phyloP scores from a whole-genome alignment of 2,329 filamentous ascomycete genomes.

The Aspergillus flavus region DNA sequence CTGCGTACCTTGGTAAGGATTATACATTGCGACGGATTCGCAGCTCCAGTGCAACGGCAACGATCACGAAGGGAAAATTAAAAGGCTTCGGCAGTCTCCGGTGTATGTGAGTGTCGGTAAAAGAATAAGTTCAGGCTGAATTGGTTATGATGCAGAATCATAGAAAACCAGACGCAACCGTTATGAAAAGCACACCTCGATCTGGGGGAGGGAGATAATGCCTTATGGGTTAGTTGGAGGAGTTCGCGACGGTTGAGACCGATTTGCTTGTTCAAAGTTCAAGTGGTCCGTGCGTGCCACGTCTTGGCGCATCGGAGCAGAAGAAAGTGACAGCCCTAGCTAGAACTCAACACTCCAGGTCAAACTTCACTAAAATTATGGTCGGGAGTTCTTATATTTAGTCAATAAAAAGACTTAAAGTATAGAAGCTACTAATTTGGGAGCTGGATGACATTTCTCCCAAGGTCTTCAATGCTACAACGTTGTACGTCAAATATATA shows the following conservation, averaged over 20 bases:
- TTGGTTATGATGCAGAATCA: not conserved
- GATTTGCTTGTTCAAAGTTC: constrained; percentile 18
- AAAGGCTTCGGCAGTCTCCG: not conserved
- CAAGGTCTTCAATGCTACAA: not conserved
- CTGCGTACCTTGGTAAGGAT: constrained; percentile 46
- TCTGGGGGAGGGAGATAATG: not conserved
- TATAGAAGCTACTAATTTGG: not conserved
- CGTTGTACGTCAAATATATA: not conserved
- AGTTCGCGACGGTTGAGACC: constrained; percentile 11
- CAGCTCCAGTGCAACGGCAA: constrained; percentile 12
- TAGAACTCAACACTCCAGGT: not conserved
- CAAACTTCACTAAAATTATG: not conserved
- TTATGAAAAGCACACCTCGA: not conserved
- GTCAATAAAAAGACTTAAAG: not conserved
- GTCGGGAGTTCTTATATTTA: not conserved
- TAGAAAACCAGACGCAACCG: not conserved
- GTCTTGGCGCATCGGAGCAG: not conserved
- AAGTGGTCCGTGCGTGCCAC: constrained; percentile 20
- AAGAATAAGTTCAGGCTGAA: not conserved
- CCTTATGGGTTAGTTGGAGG: constrained; percentile 4
- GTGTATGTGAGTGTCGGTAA: not conserved
- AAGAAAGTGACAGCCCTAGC: not conserved
- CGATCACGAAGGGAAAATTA: not conserved
- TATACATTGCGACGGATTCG: constrained; percentile 42
- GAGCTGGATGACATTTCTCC: not conserved